Base-by-base conservation (phyloP, 768 basidiomycete genomes). In the Neoboletus magnificus region DNA sequence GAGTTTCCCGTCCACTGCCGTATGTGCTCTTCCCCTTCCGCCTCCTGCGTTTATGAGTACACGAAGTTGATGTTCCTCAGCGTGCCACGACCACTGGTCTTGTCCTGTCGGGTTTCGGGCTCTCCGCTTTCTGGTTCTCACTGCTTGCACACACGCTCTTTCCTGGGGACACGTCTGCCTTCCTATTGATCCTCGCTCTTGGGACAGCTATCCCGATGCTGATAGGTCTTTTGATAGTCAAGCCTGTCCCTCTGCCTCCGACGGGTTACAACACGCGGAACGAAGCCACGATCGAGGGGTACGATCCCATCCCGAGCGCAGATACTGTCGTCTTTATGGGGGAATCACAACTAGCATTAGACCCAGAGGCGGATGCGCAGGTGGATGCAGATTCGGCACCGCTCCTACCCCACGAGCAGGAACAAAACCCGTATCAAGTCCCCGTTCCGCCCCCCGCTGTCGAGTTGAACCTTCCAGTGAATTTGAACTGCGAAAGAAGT, bases 101-200 rank as follows among this genome's bases (percentile, higher is more conserved):
- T 10, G 92, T 94, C 33, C 71, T 93, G 20, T 91, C 91, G 0
- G 93, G 91, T 32, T 93, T 91, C 59, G 93, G 94, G 0, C 82
- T 98, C 16, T 93, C 91, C 0, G 94, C 94, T 0, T 96, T 96
- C 76, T 77, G 90, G 58, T 97, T 95, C 72, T 89, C 91, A 13
- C 79, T 84, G 1, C 72, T 95, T 36, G 84, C 91, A 0, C 85
- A 87, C 53, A 64, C 81, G 0, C 68, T 86, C 41, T 95, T 85
- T 63, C 84, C 89, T 0, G 92, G 90, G 0, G 79, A 93, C 62
- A 90, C 89, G 0, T 87, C 86, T 1, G 79, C 84, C 1, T 88
- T 96, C 63, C 72, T 98, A 1, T 77, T 88, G 0, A 71, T 92
- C 5, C 82, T 97, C 6, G 81, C 86, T 0, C 58, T 92, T 3